Conservation (phyloP, 345 rosid genomes). For the Brassica napus region Da-Ae NC_063448.1:49495501-49496000, state of each 20-base stretch:
- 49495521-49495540: neutral
- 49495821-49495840: neutral
- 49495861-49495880: neutral
- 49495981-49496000: too few species aligned
- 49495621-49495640: neutral
- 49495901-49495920: too few species aligned
- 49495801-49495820: slow-evolving; percentile 5
- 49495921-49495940: neutral
- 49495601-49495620: neutral
- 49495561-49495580: neutral
- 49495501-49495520: neutral
- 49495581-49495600: neutral
- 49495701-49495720: slow-evolving; percentile 33
- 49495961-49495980: neutral
- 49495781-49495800: slow-evolving; percentile 23
- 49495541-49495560: neutral
- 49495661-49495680: slow-evolving; percentile 21
- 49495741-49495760: slow-evolving; percentile 10
- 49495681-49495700: slow-evolving; percentile 9
- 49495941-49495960: neutral
- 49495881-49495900: neutral
- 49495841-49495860: neutral
- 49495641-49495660: neutral
- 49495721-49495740: slow-evolving; percentile 17
- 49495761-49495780: slow-evolving; percentile 37